Base-by-base conservation (phyloP, 345 rosid genomes). In the Excoecaria cochinchinensis region DNA sequence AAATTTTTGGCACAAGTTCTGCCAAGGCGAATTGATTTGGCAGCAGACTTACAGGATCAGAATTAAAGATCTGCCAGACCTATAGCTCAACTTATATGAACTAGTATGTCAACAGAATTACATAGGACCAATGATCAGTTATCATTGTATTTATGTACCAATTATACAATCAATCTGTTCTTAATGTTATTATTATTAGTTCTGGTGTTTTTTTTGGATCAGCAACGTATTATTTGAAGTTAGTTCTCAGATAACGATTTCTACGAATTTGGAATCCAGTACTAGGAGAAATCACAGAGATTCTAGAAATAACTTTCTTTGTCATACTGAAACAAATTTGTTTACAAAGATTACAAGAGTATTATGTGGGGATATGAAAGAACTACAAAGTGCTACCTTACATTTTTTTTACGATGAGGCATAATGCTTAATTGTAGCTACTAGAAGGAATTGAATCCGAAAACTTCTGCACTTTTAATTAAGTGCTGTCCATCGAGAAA, bases 1-100 rank as follows among this genome's bases (percentile, higher is more conserved):
- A 84, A 85, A 57, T 59, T 31, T 17, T 31, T 13, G 70, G 56
- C 46, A 19, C 38, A 55, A 69, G 22, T 66, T 38, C 11, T 53
- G 15, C 17, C 6, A 42, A 42, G 65, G 10, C 59, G 50, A 6
- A 51, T 61, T 53, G 15, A 4, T 1, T 10, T 8, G 61, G 63
- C 15, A 40, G 53, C 40, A 10, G 21, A 48, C 39, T 65, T 77
- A 4, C 64, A 71, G 55, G 5, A 59, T 36, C 10, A 4, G 67
- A 67, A 62, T 73, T 16, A 50, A 73, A 73, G 53, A 57, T 22
- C 74, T 22, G 36, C 47, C 66, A 16, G 21, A 44, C 38, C 66
- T 44, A 25, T 22, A 15, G 17, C 14, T 47, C 58, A 60, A 72
- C 24, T 39, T 4, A 22, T 24, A 53, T 52, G 60, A 64, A 24